phyloP scores from a whole-genome alignment of 768 basidiomycete species.

The Erythrobasidium yunnanense region DNA sequence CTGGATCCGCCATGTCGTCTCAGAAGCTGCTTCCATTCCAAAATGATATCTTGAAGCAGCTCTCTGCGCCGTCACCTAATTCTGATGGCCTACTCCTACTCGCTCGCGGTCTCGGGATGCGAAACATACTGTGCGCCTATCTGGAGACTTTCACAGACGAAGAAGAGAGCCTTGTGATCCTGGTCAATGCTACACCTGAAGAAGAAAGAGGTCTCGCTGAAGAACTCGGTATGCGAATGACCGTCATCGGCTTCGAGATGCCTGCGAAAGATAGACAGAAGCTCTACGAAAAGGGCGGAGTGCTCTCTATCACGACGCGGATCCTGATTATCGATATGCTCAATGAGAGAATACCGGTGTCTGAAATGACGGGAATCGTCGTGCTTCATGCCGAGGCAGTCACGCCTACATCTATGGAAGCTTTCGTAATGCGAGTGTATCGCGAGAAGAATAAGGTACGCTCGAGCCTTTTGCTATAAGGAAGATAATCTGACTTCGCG shows the following conservation, averaged over 20 bases:
- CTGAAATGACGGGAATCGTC: slow-evolving; percentile 77
- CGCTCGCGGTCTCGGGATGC: slow-evolving; percentile 80
- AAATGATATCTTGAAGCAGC: slow-evolving; percentile 29
- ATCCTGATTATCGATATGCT: slow-evolving; percentile 94
- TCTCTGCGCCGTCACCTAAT: slow-evolving; percentile 24
- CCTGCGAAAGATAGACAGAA: slow-evolving; percentile 51
- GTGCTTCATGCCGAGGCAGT: slow-evolving; percentile 85
- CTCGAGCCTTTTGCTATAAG: background rate
- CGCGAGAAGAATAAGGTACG: slow-evolving; percentile 66
- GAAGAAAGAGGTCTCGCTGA: slow-evolving; percentile 87
- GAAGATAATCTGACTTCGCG: background rate
- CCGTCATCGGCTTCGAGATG: slow-evolving; percentile 72
- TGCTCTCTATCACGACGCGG: slow-evolving; percentile 64
- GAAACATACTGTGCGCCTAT: slow-evolving; percentile 69
- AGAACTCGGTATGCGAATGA: slow-evolving; percentile 74
- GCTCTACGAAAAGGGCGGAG: slow-evolving; percentile 29
- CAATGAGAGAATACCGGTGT: slow-evolving; percentile 67
- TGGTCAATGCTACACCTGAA: slow-evolving; percentile 67
- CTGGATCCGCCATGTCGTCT: too few relatives aligned
- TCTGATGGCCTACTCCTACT: slow-evolving; percentile 50
- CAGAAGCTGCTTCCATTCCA: slow-evolving; percentile 35
- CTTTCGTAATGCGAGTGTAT: slow-evolving; percentile 83
- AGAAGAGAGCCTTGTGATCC: slow-evolving; percentile 65
- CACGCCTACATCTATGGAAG: slow-evolving; percentile 69
- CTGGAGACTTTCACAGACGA: slow-evolving; percentile 89